Percentiles rank a stretch among this genome's conserved stretches.
Conservation (phyloP, 345 rosid genomes). For the Ceriops decandra region DNA sequence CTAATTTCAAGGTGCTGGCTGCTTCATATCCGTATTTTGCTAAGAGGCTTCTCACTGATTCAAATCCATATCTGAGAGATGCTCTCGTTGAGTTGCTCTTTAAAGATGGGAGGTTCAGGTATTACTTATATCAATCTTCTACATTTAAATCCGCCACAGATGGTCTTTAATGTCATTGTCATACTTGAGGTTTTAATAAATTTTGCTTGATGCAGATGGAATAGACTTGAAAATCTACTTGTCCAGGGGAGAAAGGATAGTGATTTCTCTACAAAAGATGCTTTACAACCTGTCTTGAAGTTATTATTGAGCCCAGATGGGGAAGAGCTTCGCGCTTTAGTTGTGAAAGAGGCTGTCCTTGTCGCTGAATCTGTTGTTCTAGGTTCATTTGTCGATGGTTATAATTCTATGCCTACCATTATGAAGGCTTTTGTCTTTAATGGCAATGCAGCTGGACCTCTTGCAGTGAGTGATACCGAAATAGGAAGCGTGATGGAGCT, state of each 20-base stretch:
- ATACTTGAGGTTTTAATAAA: slow-evolving; percentile 5
- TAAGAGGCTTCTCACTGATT: slow-evolving; percentile 96
- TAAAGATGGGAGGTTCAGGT: slow-evolving; percentile 91
- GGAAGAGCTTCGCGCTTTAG: slow-evolving; percentile 70
- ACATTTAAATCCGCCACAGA: not conserved
- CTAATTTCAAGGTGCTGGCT: slow-evolving; percentile 88
- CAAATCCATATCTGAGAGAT: slow-evolving; percentile 92
- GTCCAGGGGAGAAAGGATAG: slow-evolving; percentile 88
- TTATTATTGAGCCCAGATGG: slow-evolving; percentile 69
- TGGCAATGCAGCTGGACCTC: slow-evolving; percentile 51
- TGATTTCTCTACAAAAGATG: slow-evolving; percentile 86
- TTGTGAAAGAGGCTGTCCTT: slow-evolving; percentile 75
- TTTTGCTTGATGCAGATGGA: slow-evolving; percentile 58
- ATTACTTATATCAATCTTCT: slow-evolving; percentile 9
- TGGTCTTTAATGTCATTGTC: not conserved
- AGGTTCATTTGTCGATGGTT: slow-evolving; percentile 58
- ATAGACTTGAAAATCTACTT: slow-evolving; percentile 88
- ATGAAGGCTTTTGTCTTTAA: slow-evolving; percentile 45
- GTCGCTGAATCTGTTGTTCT: slow-evolving; percentile 71
- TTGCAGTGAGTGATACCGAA: slow-evolving; percentile 54
- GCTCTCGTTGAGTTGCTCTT: slow-evolving; percentile 93
- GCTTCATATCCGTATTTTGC: slow-evolving; percentile 98
- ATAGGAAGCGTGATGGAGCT: slow-evolving; percentile 56
- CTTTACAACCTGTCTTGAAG: slow-evolving; percentile 81
- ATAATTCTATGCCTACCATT: slow-evolving; percentile 58